Conservation (phyloP, 768 basidiomycete species). For the Peribolospora kevripleyi region DNA sequence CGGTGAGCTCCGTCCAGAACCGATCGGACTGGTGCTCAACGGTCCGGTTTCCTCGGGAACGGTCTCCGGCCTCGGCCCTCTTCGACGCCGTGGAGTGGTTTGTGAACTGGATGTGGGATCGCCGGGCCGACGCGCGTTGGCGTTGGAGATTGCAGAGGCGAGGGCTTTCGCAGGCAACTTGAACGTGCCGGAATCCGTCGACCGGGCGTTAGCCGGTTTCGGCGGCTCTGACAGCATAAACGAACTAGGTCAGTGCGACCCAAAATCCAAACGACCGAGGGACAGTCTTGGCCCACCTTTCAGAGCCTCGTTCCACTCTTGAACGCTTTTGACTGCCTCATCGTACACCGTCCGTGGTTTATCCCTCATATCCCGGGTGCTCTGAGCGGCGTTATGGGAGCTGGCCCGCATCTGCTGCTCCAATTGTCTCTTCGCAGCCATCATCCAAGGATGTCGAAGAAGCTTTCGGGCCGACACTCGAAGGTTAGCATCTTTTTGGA, state of each 20-base stretch:
- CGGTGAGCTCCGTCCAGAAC: too few relatives aligned
- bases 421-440: slow-evolving; percentile 53
- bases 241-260: neutral
- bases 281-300: slow-evolving; percentile 35
- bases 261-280: neutral
- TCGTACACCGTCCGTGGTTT: slow-evolving; percentile 34
- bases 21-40: too few relatives aligned
- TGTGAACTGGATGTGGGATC: too few relatives aligned
- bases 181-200: too few relatives aligned
- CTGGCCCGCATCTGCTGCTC: slow-evolving; percentile 11
- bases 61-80: too few relatives aligned
- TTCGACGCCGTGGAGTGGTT: too few relatives aligned
- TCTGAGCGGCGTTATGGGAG: neutral
- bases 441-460: slow-evolving; percentile 87
- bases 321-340: slow-evolving; percentile 78
- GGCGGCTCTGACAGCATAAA: too few relatives aligned
- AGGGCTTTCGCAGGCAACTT: too few relatives aligned
- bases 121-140: too few relatives aligned
- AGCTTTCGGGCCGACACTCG: slow-evolving; percentile 85
- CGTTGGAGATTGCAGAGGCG: too few relatives aligned
- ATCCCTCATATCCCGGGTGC: slow-evolving; percentile 15
- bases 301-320: slow-evolving; percentile 95
- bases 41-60: too few relatives aligned
- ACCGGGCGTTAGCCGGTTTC: too few relatives aligned
- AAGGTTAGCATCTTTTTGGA: slow-evolving; percentile 90